phyloP scores from a whole-genome alignment of 768 basidiomycete genomes.

The Macrolepiota fuliginosa region DNA sequence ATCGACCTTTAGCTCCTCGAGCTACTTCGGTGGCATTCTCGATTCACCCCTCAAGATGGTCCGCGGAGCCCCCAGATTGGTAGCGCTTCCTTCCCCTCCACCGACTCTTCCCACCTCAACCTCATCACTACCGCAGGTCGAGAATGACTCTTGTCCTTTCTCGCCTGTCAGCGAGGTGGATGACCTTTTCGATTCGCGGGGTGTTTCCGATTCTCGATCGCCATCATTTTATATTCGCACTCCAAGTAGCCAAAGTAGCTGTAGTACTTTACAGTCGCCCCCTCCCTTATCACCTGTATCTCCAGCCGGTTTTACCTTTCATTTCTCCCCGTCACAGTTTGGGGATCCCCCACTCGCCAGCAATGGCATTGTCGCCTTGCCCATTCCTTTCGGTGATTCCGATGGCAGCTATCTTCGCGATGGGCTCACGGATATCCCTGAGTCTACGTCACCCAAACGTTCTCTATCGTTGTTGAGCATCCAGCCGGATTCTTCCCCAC shows the following conservation, averaged over 20 bases:
- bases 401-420: background rate
- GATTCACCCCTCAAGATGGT: conserved; percentile 33
- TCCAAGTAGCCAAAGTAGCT: conserved; percentile 11
- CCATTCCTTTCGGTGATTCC: background rate
- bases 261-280: conserved; percentile 8
- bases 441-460: background rate
- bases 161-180: background rate
- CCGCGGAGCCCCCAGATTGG: conserved; percentile 24
- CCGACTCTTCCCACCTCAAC: conserved; percentile 37
- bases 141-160: conserved; percentile 9
- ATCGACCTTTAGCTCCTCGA: background rate
- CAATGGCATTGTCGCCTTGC: background rate
- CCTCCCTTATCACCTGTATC: conserved; percentile 6
- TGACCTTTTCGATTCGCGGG: background rate
- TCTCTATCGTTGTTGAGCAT: background rate
- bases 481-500: background rate
- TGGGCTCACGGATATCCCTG: background rate
- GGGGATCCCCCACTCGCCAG: background rate
- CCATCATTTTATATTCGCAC: conserved; percentile 1
- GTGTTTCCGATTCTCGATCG: background rate
- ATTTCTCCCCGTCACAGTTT: background rate
- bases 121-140: conserved; percentile 33
- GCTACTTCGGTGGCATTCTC: conserved; percentile 25
- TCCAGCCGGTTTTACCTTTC: background rate
- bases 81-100: conserved; percentile 38